Percentiles rank a stretch among this genome's conserved stretches.
Evolutionary conservation across 2,329 filamentous ascomycete genomes (phyloP).

Genomic region (Cucurbitaria berberidis): DNA sequence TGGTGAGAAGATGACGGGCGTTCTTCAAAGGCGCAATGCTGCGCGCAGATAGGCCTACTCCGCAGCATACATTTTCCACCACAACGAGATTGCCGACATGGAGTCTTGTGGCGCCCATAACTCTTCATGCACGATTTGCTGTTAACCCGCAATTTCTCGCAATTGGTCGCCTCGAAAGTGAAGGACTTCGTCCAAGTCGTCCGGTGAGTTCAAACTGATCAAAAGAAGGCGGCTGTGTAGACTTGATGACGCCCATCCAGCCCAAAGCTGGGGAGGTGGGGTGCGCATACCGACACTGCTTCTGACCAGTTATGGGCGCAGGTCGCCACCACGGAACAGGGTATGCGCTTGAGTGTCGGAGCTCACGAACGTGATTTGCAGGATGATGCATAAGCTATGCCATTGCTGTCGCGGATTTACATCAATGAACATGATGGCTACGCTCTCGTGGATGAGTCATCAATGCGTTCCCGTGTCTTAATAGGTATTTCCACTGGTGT

Average conservation of each 20-base stretch:
- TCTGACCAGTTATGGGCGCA: not conserved
- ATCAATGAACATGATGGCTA: not conserved
- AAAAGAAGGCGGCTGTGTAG: not conserved
- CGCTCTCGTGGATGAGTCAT: not conserved
- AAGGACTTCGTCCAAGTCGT: not conserved
- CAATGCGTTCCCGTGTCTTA: not conserved
- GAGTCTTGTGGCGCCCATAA: slow-evolving; percentile 6
- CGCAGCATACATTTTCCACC: not conserved
- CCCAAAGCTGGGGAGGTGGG: slow-evolving; percentile 7
- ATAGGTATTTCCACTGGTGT: not conserved
- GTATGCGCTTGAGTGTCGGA: not conserved
- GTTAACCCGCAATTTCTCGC: not conserved
- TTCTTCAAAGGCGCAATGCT: not conserved
- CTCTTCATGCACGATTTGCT: not conserved
- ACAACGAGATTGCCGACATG: not conserved
- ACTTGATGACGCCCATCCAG: not conserved
- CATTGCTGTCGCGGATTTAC: not conserved
- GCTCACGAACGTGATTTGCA: not conserved
- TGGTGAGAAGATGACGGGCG: not conserved
- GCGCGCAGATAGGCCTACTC: not conserved
- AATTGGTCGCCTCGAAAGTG: slow-evolving; percentile 6
- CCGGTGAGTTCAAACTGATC: slow-evolving; percentile 7
- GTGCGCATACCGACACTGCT: not conserved
- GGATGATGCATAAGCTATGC: not conserved
- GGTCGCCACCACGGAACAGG: not conserved